Base-by-base conservation (phyloP, 1,284 basidiomycete species). In the Naganishia sp. region DNA sequence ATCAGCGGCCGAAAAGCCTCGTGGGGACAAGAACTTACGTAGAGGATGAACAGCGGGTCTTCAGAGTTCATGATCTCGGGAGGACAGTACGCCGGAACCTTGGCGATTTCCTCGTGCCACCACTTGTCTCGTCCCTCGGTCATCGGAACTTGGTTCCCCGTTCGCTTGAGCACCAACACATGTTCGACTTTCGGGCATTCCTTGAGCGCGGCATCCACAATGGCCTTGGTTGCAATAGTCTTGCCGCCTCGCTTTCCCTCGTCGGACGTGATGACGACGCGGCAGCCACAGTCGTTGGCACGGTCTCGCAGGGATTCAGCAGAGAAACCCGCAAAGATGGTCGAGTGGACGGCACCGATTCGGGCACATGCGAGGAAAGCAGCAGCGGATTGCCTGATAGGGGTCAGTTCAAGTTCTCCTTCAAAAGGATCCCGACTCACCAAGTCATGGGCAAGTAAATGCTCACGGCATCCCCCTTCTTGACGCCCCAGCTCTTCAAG, bases 321-420 rank as follows among this genome's bases (percentile, higher is more conserved):
- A 10, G 90, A 93, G 84, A 99, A 99, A 17, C 96, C 95, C 57
- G 95, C 95, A 75, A 99, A 99, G 70, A 99, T 89, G 75, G 98
- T 95, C n/a, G 93, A 96, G 83, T 99, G 96, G 64, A 99, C 84
- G 31, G 96, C 95, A 62, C 95, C 96, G 74, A 99, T 92, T 73
- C 95, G 89, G 6, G 95, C 94, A 80, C 94, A 98, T 23, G 95
- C 95, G 62, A 99, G 88, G 86, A 99, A 94, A 39, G 94, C 90
- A 43, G 92, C 93, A 61, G 89, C 92, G 21, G 95, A 89, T 74
- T 98, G 90, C 92, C 92, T 94, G 50, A 28, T 11, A 41, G 6
- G 88, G 88, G 89, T 90, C 56, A 89, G 21, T 13, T 39, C 11
- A 21, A 64, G 21, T 11, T 17, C 11, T 45, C 51, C 7, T 2